phyloP scores from a whole-genome alignment of 148 eudicot species.

The Vaccinium vitisidaea region DNA sequence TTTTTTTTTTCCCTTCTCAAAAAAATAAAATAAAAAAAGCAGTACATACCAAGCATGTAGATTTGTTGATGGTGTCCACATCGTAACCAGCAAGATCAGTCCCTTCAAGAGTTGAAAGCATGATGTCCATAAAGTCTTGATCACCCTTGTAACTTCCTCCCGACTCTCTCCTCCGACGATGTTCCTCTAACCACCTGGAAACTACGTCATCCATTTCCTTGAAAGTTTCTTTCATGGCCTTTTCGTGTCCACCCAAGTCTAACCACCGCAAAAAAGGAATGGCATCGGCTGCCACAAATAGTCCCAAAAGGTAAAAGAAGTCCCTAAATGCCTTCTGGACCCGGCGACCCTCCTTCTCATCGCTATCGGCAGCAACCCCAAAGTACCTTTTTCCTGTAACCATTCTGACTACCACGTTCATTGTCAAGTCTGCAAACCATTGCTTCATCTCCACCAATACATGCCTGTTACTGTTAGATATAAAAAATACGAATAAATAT shows the following conservation, averaged over 20 bases:
- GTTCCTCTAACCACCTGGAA: slow-evolving; percentile 6
- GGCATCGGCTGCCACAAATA: not conserved
- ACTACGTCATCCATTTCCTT: not conserved
- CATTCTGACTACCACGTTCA: slow-evolving; percentile 12
- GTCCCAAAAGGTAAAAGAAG: not conserved
- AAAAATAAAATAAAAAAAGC: no score
- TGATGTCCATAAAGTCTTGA: slow-evolving; percentile 18
- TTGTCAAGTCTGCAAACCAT: slow-evolving; percentile 4
- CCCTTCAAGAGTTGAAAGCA: not conserved
- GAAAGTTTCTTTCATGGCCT: slow-evolving; percentile 12
- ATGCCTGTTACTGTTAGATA: not conserved
- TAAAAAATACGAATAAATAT: not conserved
- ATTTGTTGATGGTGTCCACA: slow-evolving; percentile 4
- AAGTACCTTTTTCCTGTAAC: not conserved
- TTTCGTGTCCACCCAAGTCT: slow-evolving; percentile 25
- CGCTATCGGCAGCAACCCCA: not conserved
- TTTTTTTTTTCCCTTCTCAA: no score
- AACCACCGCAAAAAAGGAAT: slow-evolving; percentile 22
- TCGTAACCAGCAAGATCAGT: slow-evolving; percentile 1
- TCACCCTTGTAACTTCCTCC: not conserved
- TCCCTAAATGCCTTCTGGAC: not conserved
- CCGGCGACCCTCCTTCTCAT: not conserved
- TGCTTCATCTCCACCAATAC: slow-evolving; percentile 15
- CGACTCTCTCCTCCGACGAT: not conserved
- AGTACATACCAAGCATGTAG: slow-evolving; percentile 13